Evolutionary conservation across 1,284 basidiomycete species (phyloP), one percentile per base, ranked within the genome.

Genomic region (Sutorius eximius): DNA sequence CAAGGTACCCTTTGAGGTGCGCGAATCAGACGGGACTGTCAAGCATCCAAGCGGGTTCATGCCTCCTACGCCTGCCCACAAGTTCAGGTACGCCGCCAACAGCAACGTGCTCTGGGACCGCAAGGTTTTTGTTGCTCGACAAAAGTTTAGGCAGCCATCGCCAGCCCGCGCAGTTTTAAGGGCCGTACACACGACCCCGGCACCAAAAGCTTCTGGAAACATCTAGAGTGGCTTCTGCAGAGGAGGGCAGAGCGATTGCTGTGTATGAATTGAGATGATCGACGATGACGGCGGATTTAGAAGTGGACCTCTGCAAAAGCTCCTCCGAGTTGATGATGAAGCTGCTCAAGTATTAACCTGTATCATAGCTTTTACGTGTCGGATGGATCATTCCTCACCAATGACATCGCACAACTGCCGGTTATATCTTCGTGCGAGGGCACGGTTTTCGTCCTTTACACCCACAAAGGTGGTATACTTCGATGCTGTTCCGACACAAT

Each of bases 21-120:
- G 60, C 36, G 65, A 69, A 13, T 44, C 49, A 5, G 72, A 76
- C 36, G 73, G 73, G 8, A 65, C 52, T 7, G 57, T 71, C 43
- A 65, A 61, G 30, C 73, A 76, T 52, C 64, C 71, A 9, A 73
- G 71, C 37, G 74, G 74, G 1, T 75, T 74, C 53, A 63, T 69
- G 2, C 73, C 73, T 1, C 73, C 74, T 9, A 74, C 72, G 5
- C 66, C 74, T 30, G 65, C 63, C 27, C 59, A 73, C 53, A 63
- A 65, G n/a, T 75, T 73, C 49, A 68, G 58, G 40, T 40, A 66
- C 33, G 40, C 32, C 2, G 67, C 56, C 51, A 45, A 40, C 22
- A 38, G 43, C 29, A 57, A 30, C 13, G 22, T 45, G 5, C 49
- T 63, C n/a, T 42, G 64, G 45, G 66, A 62, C 27, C 52, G 62